Conservation (phyloP, 306 rosid species). For the Vicia sativa region DNA sequence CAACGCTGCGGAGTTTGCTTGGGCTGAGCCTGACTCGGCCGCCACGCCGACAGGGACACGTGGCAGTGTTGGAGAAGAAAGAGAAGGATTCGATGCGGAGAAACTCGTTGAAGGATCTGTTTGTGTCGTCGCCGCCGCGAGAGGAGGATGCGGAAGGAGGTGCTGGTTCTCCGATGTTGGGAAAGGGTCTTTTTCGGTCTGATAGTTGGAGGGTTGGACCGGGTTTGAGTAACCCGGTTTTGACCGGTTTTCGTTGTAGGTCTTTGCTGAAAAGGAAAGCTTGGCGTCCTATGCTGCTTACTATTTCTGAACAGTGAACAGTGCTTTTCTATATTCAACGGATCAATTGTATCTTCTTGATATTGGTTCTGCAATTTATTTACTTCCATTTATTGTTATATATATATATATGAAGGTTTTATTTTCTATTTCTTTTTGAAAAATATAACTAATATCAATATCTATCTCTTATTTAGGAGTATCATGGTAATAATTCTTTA, state of each 20-base stretch:
- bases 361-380: constrained; percentile 18
- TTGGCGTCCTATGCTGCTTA: constrained; percentile 80
- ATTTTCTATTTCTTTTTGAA: neutral
- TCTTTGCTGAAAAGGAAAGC: constrained; percentile 61
- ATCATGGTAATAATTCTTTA: too few relatives aligned
- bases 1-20: constrained; percentile 64
- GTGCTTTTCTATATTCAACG: neutral
- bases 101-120: constrained; percentile 67
- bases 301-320: constrained; percentile 63
- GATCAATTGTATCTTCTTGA: neutral
- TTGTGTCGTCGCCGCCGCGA: constrained; percentile 65
- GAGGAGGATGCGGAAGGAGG: constrained; percentile 34
- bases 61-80: constrained; percentile 37
- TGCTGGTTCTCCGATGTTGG: constrained; percentile 8
- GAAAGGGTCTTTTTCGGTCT: constrained; percentile 36
- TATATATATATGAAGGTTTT: neutral
- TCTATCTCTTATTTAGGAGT: too few relatives aligned
- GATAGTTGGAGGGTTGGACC: constrained; percentile 36
- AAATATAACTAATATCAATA: too few relatives aligned
- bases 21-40: constrained; percentile 56
- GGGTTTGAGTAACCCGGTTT: constrained; percentile 60
- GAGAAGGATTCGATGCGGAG: constrained; percentile 51
- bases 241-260: constrained; percentile 71
- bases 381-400: neutral
- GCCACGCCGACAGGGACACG: constrained; percentile 36